Evolutionary conservation across 2,329 filamentous ascomycete species (phyloP).

Genomic region (Orbilia oligospora): DNA sequence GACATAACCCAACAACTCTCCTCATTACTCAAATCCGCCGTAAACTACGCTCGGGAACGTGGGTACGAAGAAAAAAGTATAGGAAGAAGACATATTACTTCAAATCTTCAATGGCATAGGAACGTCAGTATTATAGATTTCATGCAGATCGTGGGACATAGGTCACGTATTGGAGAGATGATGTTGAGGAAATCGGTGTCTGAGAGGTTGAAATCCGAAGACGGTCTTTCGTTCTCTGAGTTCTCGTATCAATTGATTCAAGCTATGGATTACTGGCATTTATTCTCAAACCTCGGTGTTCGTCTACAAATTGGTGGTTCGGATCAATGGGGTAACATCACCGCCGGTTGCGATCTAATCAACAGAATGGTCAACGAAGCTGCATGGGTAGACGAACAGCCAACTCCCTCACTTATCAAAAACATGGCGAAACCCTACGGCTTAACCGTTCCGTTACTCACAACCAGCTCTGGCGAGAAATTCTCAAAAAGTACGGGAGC

Average conservation of each 20-base stretch:
- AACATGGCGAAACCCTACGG: constrained; percentile 75
- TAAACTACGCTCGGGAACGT: constrained; percentile 56
- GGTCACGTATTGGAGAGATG: constrained; percentile 86
- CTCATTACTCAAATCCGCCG: constrained; percentile 21
- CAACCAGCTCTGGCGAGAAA: constrained; percentile 86
- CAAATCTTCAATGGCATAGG: constrained; percentile 89
- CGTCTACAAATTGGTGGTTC: constrained; percentile 82
- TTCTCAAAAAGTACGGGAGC: constrained; percentile 85
- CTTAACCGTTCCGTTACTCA: constrained; percentile 91
- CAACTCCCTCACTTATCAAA: constrained; percentile 40
- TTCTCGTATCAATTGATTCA: constrained; percentile 95
- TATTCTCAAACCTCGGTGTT: constrained; percentile 76
- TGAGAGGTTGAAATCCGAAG: constrained; percentile 83
- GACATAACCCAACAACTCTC: constrained; percentile 40
- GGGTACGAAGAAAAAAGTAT: constrained; percentile 76
- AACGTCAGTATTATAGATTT: constrained; percentile 80
- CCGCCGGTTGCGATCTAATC: constrained; percentile 87
- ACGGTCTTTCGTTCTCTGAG: constrained; percentile 94
- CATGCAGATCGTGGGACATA: constrained; percentile 79
- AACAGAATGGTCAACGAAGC: constrained; percentile 74
- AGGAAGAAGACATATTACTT: constrained; percentile 78
- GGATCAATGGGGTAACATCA: constrained; percentile 96
- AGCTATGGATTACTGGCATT: constrained; percentile 95
- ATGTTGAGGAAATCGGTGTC: constrained; percentile 77
- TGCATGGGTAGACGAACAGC: constrained; percentile 51